Percentiles rank a stretch among this genome's conserved stretches.
Evolutionary conservation across 139 green algal genomes (phyloP).

Genomic region (Raphidocelis subcapitata): DNA sequence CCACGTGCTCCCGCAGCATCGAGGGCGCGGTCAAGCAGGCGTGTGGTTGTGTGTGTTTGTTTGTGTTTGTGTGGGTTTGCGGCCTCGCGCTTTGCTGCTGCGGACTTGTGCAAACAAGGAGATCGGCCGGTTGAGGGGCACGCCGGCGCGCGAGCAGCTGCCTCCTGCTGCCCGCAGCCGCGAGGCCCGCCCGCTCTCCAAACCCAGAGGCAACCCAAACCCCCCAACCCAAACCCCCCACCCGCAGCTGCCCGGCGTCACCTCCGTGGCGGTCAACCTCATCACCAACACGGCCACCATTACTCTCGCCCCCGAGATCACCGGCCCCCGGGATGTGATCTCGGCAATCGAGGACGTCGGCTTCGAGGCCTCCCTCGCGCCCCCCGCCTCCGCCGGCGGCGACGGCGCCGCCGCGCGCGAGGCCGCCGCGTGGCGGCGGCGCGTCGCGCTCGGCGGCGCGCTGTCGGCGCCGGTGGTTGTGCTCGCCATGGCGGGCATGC

Average conservation of each 20-base stretch:
- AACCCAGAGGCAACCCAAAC: no score
- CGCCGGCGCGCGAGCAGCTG: no score
- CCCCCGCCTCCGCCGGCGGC: conserved; percentile 11
- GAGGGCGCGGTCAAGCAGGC: conserved; percentile 58
- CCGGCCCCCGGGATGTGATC: conserved; percentile 72
- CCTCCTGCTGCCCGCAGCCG: no score
- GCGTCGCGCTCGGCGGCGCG: conserved; percentile 27
- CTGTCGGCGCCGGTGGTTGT: conserved; percentile 77
- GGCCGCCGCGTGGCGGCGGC: conserved; percentile 43
- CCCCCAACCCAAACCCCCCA: no score
- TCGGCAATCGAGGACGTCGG: conserved; percentile 59
- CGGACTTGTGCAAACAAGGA: no score
- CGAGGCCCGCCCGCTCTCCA: no score
- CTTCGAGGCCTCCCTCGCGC: conserved; percentile 38
- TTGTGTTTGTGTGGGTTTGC: not conserved
- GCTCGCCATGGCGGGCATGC: conserved; percentile 68
- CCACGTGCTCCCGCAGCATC: conserved; percentile 65
- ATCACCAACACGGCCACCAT: conserved; percentile 26
- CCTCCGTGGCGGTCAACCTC: conserved; percentile 14
- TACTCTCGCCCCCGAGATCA: not conserved
- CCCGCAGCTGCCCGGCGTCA: conserved; percentile 5
- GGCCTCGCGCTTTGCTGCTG: no score
- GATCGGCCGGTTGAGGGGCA: no score
- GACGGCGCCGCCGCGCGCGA: conserved; percentile 28
- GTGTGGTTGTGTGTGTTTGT: not conserved